Conservation (phyloP, 192 early-diverging fungal species). For the Cetraspora pellucida region DNA sequence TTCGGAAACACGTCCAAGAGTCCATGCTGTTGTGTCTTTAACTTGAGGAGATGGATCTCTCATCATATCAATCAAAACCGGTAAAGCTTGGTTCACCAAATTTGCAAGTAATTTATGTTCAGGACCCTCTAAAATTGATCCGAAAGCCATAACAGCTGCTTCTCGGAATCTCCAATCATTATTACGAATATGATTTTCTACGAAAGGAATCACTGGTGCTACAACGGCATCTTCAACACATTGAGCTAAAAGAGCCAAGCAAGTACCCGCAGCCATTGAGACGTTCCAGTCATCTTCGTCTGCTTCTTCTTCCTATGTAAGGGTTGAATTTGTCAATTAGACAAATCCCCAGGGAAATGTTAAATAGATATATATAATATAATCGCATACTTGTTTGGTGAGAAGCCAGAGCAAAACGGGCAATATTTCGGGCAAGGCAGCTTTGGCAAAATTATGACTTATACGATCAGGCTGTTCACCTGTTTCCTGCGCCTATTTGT, state of each 20-base stretch:
- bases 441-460: slow-evolving; percentile 78
- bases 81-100: slow-evolving; percentile 83
- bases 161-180: slow-evolving; percentile 93
- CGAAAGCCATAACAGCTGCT: slow-evolving; percentile 98
- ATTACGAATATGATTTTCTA: slow-evolving; percentile 82
- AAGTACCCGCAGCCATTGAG: slow-evolving; percentile 97
- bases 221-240: slow-evolving; percentile 84
- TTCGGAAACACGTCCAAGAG: slow-evolving; percentile 94
- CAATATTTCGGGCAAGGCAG: slow-evolving; percentile 77
- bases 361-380: slow-evolving; percentile 10
- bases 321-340: slow-evolving; percentile 9
- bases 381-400: slow-evolving; percentile 71
- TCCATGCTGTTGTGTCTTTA: slow-evolving; percentile 98
- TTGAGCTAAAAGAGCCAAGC: slow-evolving; percentile 84
- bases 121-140: slow-evolving; percentile 96
- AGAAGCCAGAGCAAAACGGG: slow-evolving; percentile 85
- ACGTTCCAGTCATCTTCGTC: slow-evolving; percentile 99
- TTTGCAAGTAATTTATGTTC: slow-evolving; percentile 60
- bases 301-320: slow-evolving; percentile 86
- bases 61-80: slow-evolving; percentile 87
- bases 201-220: slow-evolving; percentile 82
- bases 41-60: slow-evolving; percentile 85
- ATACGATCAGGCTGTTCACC: slow-evolving; percentile 52
- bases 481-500: slow-evolving; percentile 47
- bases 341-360: slow-evolving; percentile 5